These are phyloP conservation scores for Leccinum variabile DNA, from an alignment of 1,284 basidiomycete species.

Conservation along the genomic window DNA sequence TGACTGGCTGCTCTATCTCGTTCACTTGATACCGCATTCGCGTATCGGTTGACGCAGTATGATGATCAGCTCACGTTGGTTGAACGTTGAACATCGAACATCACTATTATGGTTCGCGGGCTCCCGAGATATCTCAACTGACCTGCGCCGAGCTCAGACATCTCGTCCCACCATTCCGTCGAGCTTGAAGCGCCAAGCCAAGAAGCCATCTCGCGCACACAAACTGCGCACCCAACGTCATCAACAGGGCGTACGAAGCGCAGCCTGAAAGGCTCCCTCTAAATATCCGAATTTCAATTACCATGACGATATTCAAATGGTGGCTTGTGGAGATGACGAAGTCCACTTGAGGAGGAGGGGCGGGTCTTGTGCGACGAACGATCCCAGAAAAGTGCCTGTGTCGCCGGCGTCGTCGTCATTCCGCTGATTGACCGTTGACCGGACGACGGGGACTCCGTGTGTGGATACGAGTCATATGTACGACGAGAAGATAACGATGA, in stretches of 20 bases:
- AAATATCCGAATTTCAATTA: constrained; percentile 5
- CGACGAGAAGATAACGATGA: neutral
- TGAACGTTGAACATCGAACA: neutral
- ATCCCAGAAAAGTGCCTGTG: neutral
- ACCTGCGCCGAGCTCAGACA: neutral
- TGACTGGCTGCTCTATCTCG: neutral
- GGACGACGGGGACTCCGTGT: neutral
- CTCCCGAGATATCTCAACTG: neutral
- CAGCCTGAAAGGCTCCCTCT: neutral
- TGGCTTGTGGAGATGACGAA: neutral
- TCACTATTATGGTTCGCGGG: neutral
- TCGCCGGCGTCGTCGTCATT: neutral
- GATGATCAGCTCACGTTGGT: neutral
- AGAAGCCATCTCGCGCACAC: neutral
- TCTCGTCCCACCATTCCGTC: neutral
- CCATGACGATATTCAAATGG: neutral
- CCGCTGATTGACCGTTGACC: neutral
- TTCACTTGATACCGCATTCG: neutral
- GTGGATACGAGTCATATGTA: neutral
- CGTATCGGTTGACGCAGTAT: neutral
- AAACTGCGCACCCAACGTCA: neutral
- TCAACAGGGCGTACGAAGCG: neutral
- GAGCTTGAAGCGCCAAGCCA: neutral
- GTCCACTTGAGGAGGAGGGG: neutral
- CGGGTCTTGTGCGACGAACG: neutral